Conservation (phyloP, 176 grass and related monocot genomes). For the Avena sativa region DNA sequence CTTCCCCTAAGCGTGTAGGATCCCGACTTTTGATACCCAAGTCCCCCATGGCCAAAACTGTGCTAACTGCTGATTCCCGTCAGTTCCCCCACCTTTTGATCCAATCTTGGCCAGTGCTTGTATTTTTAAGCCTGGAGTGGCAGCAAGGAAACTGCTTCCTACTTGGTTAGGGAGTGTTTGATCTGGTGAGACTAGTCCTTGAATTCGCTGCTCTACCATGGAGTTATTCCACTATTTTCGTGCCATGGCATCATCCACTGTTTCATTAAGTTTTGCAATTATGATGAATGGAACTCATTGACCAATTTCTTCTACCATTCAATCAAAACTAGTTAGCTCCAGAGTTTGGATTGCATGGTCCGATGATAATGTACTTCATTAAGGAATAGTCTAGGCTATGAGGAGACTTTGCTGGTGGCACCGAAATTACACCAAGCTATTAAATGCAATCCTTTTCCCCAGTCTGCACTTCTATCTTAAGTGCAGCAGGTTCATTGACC, state of each 20-base stretch:
- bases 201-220: not conserved
- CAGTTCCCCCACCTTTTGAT: not conserved
- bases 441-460: too few relatives aligned
- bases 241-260: not conserved
- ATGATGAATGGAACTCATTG: not conserved
- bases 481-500: too few relatives aligned
- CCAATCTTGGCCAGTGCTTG: not conserved
- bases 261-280: not conserved
- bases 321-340: not conserved
- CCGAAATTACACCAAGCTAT: too few relatives aligned
- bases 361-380: too few relatives aligned
- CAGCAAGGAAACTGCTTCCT: not conserved
- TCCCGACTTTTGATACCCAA: not conserved
- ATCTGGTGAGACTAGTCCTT: not conserved
- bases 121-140: not conserved
- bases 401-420: too few relatives aligned
- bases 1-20: not conserved
- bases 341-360: not conserved
- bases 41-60: not conserved
- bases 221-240: not conserved
- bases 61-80: not conserved
- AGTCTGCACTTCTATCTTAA: too few relatives aligned
- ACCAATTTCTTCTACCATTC: not conserved
- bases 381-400: too few relatives aligned
- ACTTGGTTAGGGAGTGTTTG: not conserved